Percentiles rank a stretch among this genome's conserved stretches.
Evolutionary conservation across 2,329 filamentous ascomycete genomes (phyloP).

Genomic region (Cladosporium sp.): DNA sequence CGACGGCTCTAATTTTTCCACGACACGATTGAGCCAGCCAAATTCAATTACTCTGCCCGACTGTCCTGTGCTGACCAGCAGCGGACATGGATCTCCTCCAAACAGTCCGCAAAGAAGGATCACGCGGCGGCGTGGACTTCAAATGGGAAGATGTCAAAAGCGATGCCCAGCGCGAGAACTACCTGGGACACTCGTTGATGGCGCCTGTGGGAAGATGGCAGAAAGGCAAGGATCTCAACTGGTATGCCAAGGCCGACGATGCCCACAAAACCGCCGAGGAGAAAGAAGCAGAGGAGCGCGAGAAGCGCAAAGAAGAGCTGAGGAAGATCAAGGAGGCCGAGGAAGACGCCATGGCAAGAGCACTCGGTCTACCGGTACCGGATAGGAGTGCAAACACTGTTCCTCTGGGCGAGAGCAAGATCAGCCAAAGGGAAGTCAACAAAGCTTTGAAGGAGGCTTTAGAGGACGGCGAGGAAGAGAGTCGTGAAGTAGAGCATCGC

Average conservation of each 20-base stretch:
- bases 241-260: constrained; percentile 59
- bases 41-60: too few species aligned
- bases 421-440: constrained; percentile 52
- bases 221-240: constrained; percentile 63
- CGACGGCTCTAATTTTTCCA: too few species aligned
- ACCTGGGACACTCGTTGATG: constrained; percentile 85
- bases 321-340: constrained; percentile 83
- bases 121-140: constrained; percentile 89
- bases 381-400: constrained; percentile 57
- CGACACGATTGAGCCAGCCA: too few species aligned
- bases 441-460: constrained; percentile 48
- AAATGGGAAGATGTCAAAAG: constrained; percentile 92
- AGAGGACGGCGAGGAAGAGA: constrained; percentile 33
- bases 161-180: constrained; percentile 82
- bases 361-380: constrained; percentile 72
- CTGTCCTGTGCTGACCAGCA: too few species aligned
- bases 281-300: constrained; percentile 59
- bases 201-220: constrained; percentile 89
- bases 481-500: constrained; percentile 22
- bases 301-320: constrained; percentile 66
- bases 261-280: constrained; percentile 46
- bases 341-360: constrained; percentile 80
- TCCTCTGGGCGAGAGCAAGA: constrained; percentile 52
- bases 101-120: constrained; percentile 83
- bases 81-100: constrained; percentile 91